Base-by-base conservation (phyloP, 805 yeast genomes). In the Priceomyces carsonii region DNA sequence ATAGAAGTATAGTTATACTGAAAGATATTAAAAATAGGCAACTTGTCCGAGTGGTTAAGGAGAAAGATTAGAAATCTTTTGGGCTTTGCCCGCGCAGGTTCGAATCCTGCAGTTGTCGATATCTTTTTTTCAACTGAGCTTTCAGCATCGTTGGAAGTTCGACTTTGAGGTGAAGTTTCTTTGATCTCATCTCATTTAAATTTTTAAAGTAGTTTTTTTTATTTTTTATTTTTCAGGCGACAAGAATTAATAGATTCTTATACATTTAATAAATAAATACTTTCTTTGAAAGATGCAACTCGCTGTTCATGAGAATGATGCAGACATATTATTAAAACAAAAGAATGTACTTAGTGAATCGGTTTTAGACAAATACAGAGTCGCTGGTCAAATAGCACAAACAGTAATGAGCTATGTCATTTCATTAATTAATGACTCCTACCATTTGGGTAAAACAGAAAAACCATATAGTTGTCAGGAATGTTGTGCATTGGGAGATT, bases 331-430 rank as follows among this genome's bases (percentile, higher is more conserved):
- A 40, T 70, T 88, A 47, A 80, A 79, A 47, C 82, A 82, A 43
- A 86, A 79, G 57, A 88, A 88, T 59, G 73, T 79, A 26, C 71
- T 88, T 45, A 70, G 69, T 46, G 80, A 71, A 19, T 42, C 72
- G 12, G 81, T 82, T 8, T 56, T 87, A 18, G 91, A 83, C 48
- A 90, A 89, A 63, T 89, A 90, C 64, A 77, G 95, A 62, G 70
- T 80, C 33, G 96, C 96, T 4, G 97, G 96, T 31, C 88, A 85
- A 61, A 80, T 89, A 48, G 68, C 93, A 3, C 96, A 90, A 63
- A 83, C 95, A 14, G 82, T 88, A 37, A 69, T 90, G 47, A 64
- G 75, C 40, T 84, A 85, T 56, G 66, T 86, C 33, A 66, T 75
- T 6, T 69, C 74, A 36, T 73, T 85, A 54, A 82, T 88, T 48